These are phyloP conservation scores for Penicillium bovifimosum DNA, from an alignment of 495 filamentous ascomycete species.

Conservation along the genomic window DNA sequence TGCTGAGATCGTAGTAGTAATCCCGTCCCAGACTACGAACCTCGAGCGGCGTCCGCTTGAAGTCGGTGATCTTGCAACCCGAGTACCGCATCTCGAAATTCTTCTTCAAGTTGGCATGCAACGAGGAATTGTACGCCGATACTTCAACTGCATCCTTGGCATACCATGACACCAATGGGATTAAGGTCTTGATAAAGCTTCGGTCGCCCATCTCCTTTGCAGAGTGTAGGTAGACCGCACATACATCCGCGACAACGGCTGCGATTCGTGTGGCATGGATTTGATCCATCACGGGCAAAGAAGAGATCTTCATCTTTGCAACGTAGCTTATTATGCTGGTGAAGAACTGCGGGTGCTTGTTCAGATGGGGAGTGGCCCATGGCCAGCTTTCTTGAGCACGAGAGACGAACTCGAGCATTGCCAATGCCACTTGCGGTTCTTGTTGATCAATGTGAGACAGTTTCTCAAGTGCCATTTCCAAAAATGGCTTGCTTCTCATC, in stretches of 20 bases:
- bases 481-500: conserved; percentile 55
- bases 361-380: conserved; percentile 74
- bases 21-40: conserved; percentile 58
- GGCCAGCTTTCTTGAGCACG: conserved; percentile 87
- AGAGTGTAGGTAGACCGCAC: conserved; percentile 86
- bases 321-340: conserved; percentile 62
- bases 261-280: conserved; percentile 64
- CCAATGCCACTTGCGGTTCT: conserved; percentile 55
- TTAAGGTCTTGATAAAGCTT: conserved; percentile 59
- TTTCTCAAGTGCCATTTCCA: conserved; percentile 67
- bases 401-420: conserved; percentile 79
- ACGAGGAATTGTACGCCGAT: conserved; percentile 72
- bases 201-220: conserved; percentile 65
- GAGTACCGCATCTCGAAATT: conserved; percentile 77
- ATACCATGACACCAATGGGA: conserved; percentile 71
- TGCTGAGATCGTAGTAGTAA: conserved; percentile 75
- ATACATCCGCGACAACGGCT: conserved; percentile 75
- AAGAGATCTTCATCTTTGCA: conserved; percentile 52
- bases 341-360: conserved; percentile 68
- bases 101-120: conserved; percentile 75
- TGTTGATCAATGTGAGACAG: conserved; percentile 63
- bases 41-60: conserved; percentile 67
- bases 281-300: conserved; percentile 34
- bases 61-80: conserved; percentile 61
- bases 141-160: conserved; percentile 66